phyloP scores from a whole-genome alignment of 148 eudicot species.

The Linanthus parryae region DNA sequence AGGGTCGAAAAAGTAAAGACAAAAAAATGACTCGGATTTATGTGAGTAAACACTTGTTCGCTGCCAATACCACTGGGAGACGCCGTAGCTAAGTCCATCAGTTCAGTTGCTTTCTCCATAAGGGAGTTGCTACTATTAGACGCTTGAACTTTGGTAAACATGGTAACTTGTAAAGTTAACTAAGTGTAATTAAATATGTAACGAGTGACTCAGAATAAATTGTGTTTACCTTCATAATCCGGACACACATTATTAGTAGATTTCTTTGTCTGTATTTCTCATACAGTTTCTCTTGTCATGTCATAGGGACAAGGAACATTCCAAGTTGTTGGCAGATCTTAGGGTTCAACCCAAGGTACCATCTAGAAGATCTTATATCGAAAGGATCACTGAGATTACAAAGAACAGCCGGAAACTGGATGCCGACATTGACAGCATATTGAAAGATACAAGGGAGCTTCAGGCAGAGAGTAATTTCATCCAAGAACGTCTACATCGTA shows the following conservation, averaged over 20 bases:
- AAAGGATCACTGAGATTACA: slow-evolving; percentile 56
- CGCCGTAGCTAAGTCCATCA: no score
- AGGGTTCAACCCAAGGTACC: slow-evolving; percentile 44
- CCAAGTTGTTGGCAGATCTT: slow-evolving; percentile 33
- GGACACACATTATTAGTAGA: not conserved
- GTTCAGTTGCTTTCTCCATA: no score
- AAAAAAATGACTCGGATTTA: no score
- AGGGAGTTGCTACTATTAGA: no score
- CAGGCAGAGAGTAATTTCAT: slow-evolving; percentile 62
- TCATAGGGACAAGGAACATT: slow-evolving; percentile 49
- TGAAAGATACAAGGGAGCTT: slow-evolving; percentile 71
- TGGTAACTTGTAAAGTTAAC: no score
- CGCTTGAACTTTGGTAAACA: no score
- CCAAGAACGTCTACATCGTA: slow-evolving; percentile 73
- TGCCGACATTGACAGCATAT: slow-evolving; percentile 48
- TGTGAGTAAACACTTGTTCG: no score
- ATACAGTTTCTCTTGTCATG: slow-evolving; percentile 3
- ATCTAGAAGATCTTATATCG: slow-evolving; percentile 55
- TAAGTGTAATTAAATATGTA: no score
- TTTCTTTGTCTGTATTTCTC: not conserved
- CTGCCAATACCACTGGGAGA: no score
- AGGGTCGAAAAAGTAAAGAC: no score
- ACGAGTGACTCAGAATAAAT: no score
- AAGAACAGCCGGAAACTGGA: slow-evolving; percentile 74
- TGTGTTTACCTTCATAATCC: no score